Percentiles rank a stretch among this genome's conserved stretches.
These are phyloP conservation scores for Primulina huaijiensis DNA, from an alignment of 257 asterid genomes.

Conservation along the genomic window DNA sequence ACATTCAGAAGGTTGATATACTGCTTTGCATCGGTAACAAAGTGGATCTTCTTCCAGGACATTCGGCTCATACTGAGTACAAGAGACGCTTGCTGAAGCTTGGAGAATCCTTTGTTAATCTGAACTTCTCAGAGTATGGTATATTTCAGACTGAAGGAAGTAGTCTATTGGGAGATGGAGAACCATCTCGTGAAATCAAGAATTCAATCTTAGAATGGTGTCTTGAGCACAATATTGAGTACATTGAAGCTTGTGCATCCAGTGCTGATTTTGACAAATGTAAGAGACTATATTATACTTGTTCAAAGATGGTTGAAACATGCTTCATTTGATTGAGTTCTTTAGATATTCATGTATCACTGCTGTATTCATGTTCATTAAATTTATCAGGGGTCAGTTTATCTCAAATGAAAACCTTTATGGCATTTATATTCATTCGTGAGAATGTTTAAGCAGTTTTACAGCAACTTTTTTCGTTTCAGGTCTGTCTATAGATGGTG, in stretches of 20 bases:
- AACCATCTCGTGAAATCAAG: conserved; percentile 46
- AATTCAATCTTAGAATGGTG: conserved; percentile 74
- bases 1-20: conserved; percentile 69
- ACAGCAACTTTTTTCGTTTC: conserved; percentile 13
- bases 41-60: conserved; percentile 87
- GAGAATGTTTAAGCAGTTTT: neutral
- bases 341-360: neutral
- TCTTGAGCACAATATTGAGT: conserved; percentile 74
- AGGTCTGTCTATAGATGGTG: conserved; percentile 65
- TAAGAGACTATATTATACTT: conserved; percentile 35
- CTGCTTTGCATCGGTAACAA: conserved; percentile 85
- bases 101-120: conserved; percentile 40
- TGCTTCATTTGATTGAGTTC: neutral
- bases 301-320: neutral
- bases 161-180: conserved; percentile 76
- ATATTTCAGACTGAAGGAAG: conserved; percentile 87
- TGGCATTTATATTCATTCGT: neutral
- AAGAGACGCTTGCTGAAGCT: conserved; percentile 54
- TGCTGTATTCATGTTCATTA: neutral
- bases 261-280: conserved; percentile 83
- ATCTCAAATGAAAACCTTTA: neutral
- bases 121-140: conserved; percentile 56
- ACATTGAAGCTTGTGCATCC: conserved; percentile 87
- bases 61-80: conserved; percentile 80
- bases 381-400: too few relatives aligned